A percentile compares a stretch with the other conserved stretches of the same genome.
phyloP scores from a whole-genome alignment of 2,329 filamentous ascomycete species.

The Pezicula neosporulosa region DNA sequence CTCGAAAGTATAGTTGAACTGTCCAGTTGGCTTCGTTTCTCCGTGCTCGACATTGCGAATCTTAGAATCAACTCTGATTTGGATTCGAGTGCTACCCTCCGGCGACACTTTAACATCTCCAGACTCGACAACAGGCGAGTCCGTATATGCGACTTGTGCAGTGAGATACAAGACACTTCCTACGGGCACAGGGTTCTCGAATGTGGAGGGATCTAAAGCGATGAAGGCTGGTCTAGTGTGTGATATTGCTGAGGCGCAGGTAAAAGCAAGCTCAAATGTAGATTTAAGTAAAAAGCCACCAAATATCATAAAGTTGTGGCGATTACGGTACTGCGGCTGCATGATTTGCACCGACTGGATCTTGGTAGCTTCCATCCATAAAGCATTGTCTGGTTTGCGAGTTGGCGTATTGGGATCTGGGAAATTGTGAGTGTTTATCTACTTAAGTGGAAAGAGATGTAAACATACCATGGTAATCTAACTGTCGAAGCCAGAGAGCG shows the following conservation, averaged over 20 bases:
- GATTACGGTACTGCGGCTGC: constrained; percentile 68
- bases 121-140: constrained; percentile 44
- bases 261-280: constrained; percentile 71
- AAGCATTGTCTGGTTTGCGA: constrained; percentile 52
- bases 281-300: constrained; percentile 69
- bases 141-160: constrained; percentile 65
- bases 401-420: constrained; percentile 49
- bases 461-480: constrained; percentile 52
- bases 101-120: constrained; percentile 27
- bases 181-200: constrained; percentile 69
- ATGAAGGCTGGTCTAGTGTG: constrained; percentile 66
- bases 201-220: constrained; percentile 66
- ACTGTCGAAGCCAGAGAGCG: constrained; percentile 63
- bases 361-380: constrained; percentile 59
- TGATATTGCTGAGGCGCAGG: constrained; percentile 64
- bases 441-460: background rate
- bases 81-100: constrained; percentile 54
- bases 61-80: constrained; percentile 65
- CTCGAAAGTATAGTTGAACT: constrained; percentile 71
- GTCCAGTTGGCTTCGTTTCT: constrained; percentile 62
- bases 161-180: constrained; percentile 68
- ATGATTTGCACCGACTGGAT: constrained; percentile 68
- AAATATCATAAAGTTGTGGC: constrained; percentile 74
- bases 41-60: constrained; percentile 68
- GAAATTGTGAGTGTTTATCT: background rate